Evolutionary conservation across 179 eudicot genomes (phyloP).

Genomic region (Pouteria campechiana): DNA sequence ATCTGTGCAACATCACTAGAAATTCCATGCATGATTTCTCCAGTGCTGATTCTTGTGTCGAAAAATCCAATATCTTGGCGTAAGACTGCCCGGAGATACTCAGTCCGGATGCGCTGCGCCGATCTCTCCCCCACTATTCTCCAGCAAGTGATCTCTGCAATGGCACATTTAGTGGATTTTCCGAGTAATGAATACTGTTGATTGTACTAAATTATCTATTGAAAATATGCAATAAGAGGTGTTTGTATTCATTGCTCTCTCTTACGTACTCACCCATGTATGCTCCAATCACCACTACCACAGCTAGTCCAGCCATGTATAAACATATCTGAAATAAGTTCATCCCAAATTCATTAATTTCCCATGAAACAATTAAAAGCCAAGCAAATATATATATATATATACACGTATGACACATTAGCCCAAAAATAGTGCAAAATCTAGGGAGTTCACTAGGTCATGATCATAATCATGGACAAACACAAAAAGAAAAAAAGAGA

Average conservation of each 20-base stretch:
- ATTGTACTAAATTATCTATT: too few relatives aligned
- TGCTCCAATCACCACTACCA: slow-evolving; percentile 33
- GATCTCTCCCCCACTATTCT: slow-evolving; percentile 42
- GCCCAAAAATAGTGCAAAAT: too few relatives aligned
- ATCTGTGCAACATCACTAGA: slow-evolving; percentile 47
- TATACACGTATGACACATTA: too few relatives aligned
- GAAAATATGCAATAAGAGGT: too few relatives aligned
- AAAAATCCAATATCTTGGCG: slow-evolving; percentile 35
- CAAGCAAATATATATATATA: too few relatives aligned
- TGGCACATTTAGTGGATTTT: too few relatives aligned
- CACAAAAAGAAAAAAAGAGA: too few relatives aligned
- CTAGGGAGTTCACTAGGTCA: too few relatives aligned
- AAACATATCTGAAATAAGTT: slow-evolving; percentile 19
- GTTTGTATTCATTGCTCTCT: too few relatives aligned
- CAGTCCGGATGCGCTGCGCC: slow-evolving; percentile 35
- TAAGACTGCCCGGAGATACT: slow-evolving; percentile 29
- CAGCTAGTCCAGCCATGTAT: slow-evolving; percentile 28
- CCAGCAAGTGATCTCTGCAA: slow-evolving; percentile 44
- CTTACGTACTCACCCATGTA: slow-evolving; percentile 20
- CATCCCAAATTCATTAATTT: neutral
- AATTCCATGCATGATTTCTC: slow-evolving; percentile 46
- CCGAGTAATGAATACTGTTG: too few relatives aligned
- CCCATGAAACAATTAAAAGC: too few relatives aligned
- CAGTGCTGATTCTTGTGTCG: slow-evolving; percentile 27
- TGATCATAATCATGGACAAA: too few relatives aligned